These are phyloP conservation scores for Arachnomyces sp. DNA, from an alignment of 2,329 filamentous ascomycete genomes.

Conservation along the genomic window DNA sequence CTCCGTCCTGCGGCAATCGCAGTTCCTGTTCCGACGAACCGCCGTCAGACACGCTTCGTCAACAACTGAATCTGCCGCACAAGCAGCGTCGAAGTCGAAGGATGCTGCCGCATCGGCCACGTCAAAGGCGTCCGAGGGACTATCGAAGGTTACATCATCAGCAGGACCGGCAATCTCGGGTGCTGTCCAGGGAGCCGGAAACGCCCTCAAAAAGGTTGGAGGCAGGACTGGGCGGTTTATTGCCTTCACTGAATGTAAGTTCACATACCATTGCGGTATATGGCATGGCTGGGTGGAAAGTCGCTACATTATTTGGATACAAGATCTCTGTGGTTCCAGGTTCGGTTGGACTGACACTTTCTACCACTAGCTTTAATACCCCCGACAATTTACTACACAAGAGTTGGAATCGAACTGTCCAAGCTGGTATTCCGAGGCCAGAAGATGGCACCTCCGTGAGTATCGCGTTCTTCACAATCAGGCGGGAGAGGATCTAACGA, in stretches of 20 bases:
- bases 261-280: slow-evolving; percentile 1
- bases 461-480: slow-evolving; percentile 4
- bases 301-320: slow-evolving; percentile 8
- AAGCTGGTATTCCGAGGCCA: slow-evolving; percentile 82
- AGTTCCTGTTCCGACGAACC: slow-evolving; percentile 39
- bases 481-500: too few species aligned
- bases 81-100: slow-evolving; percentile 35
- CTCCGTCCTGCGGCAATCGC: slow-evolving; percentile 40
- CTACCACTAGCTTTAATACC: slow-evolving; percentile 65
- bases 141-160: slow-evolving; percentile 71
- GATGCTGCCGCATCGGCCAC: slow-evolving; percentile 35
- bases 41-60: slow-evolving; percentile 42
- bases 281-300: slow-evolving; percentile 3
- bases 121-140: slow-evolving; percentile 69
- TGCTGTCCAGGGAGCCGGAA: slow-evolving; percentile 60
- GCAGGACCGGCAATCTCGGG: slow-evolving; percentile 70
- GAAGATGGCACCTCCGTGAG: slow-evolving; percentile 94
- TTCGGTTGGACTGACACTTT: slow-evolving; percentile 5
- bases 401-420: slow-evolving; percentile 76
- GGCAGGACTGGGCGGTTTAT: slow-evolving; percentile 75
- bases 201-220: slow-evolving; percentile 66
- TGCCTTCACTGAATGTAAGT: slow-evolving; percentile 77
- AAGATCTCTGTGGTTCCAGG: slow-evolving; percentile 16
- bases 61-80: slow-evolving; percentile 29
- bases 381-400: slow-evolving; percentile 82